Base-by-base conservation (phyloP, 257 asterid genomes). In the Hygrophila difformis region DNA sequence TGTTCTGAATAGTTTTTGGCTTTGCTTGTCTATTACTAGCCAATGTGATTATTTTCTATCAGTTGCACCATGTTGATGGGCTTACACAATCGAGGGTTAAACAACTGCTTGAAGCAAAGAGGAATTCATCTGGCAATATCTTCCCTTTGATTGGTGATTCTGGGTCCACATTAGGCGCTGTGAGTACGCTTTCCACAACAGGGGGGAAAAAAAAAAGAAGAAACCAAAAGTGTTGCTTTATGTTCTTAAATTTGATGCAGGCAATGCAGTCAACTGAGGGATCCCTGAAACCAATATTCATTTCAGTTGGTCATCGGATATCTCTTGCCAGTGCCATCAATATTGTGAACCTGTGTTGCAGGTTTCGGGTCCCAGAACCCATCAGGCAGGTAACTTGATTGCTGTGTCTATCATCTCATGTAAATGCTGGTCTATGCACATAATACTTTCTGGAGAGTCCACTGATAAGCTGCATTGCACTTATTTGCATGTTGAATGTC, bases 61-160 rank as follows among this genome's bases (percentile, higher is more conserved):
- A 84, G 95, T 59, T 86, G 39, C 94, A 87, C 65, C 95, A 84
- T 39, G 77, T 87, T 52, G 97, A 87, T 65, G 97, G 97, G 60
- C 82, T 88, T 44, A 66, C 78, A 15, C 71, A 72, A 60, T 66
- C 79, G 52, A 73, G 60, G 61, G 82, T 78, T 43, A 72, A 58
- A 51, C 65, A 72, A 37, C 63, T 65, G 46, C 73, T 78, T 58
- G 73, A 70, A 69, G 81, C 72, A 24, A 44, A 66, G 29, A 72
- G 43, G 51, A 57, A 64, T 61, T 66, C 79, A 39, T 45, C 53
- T 7, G 34, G 45, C 47, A 77, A 74, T 64, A 33, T 68, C 59
- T 55, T 78, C 34, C 38, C 73, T 36, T 66, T 88, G 57, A 49
- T 54, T 18, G 97, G 97, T 15, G 78, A 76, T 64, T 84, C 94